Evolutionary conservation across 352 stramenopile genomes (phyloP).

Genomic region (Phytophthora meadii): DNA sequence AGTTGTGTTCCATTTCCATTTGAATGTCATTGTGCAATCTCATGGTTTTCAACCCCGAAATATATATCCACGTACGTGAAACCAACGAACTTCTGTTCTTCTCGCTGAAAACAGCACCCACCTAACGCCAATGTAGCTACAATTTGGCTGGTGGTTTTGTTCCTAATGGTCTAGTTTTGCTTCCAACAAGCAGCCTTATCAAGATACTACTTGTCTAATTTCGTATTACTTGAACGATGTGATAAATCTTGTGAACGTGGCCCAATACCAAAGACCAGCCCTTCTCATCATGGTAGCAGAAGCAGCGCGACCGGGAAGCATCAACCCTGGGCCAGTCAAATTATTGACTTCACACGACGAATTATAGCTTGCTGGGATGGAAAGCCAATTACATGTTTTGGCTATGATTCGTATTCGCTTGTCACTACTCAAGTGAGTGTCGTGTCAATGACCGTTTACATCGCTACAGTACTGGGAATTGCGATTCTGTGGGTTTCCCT

Average conservation of each 20-base stretch:
- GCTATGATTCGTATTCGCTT: conserved; percentile 3
- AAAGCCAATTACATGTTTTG: conserved; percentile 36
- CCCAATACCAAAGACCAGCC: too few species aligned
- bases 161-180: too few species aligned
- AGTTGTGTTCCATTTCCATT: conserved; percentile 1
- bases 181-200: too few species aligned
- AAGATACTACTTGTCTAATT: too few species aligned
- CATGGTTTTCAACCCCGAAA: conserved; percentile 5
- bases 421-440: background rate
- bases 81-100: conserved; percentile 11
- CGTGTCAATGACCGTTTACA: conserved; percentile 13
- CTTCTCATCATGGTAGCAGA: too few species aligned
- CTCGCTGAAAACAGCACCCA: background rate
- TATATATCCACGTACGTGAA: conserved; percentile 16
- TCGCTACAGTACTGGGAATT: conserved; percentile 20
- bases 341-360: too few species aligned
- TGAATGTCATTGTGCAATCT: conserved; percentile 8
- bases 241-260: too few species aligned
- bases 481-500: conserved; percentile 36
- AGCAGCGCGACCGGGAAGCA: too few species aligned
- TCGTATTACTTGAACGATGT: too few species aligned
- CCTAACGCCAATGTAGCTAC: background rate
- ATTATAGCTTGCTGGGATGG: conserved; percentile 9
- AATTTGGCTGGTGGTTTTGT: background rate
- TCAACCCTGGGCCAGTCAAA: too few species aligned